Evolutionary conservation across 164 flowering plant genomes (phyloP), one percentile per base, ranked within the genome.

Genomic region (Dillenia suffruticosa): DNA sequence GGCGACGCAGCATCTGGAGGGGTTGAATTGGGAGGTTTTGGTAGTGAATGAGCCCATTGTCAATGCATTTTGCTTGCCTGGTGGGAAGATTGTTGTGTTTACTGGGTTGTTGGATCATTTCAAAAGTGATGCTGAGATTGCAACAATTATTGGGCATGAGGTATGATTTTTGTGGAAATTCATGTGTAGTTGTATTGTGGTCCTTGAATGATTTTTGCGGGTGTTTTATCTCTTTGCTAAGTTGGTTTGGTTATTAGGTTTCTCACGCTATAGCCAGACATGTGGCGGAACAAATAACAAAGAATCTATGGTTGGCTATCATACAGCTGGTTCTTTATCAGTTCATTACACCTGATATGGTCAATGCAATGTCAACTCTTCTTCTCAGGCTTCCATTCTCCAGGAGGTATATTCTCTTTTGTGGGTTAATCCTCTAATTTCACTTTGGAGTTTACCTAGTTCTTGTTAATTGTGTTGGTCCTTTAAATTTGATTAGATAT

Each of bases 11-110:
- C 97, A 93, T 74, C 76, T 93, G 71, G 92, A 88, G 3, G 90
- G 87, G 10, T 68, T 90, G 77, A 84, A 88, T 56, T 88, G 98
- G 98, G 98, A 93, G 64, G 81, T 93, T 46, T 22, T 93, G 59
- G 96, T 93, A 24, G 92, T 93, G 59, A 57, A 93, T 59, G 88
- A 85, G 46, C 89, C 90, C 24, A 54, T 82, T 54, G 82, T 93
- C 5, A 93, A 90, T 81, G 98, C 98, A 2, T 87, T 90, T 49
- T 93, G 98, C 63, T 75, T 90, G 57, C 98, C 98, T 8, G 97
- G 96, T 45, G 98, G 98, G 54, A 93, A 88, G 78, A 87, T 93
- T 62, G 89, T 90, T 22, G 94, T 93, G 9, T 90, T 85, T 55
- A 88, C 96, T 0, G 97, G 97, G 8, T 76, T 91, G 78, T 77